These are phyloP conservation scores for Xerocomellus intermedius DNA, from an alignment of 768 basidiomycete genomes.

Conservation along the genomic window DNA sequence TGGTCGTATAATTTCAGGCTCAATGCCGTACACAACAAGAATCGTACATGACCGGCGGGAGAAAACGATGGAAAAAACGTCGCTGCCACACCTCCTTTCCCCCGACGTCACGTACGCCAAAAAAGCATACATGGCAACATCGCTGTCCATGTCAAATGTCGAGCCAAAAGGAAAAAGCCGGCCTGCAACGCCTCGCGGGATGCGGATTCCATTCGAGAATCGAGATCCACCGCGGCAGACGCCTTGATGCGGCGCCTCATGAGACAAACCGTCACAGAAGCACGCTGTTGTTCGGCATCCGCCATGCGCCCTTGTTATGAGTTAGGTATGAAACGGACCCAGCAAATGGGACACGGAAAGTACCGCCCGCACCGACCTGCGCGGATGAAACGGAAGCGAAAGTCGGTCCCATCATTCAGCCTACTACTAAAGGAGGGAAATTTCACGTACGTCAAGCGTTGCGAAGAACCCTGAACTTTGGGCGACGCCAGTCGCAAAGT, in stretches of 20 bases:
- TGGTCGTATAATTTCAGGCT: background rate
- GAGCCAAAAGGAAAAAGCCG: constrained; percentile 2
- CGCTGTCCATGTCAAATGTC: too few relatives aligned
- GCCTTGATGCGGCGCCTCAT: constrained; percentile 2
- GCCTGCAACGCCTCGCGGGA: constrained; percentile 1
- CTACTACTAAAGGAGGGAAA: background rate
- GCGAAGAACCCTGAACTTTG: background rate
- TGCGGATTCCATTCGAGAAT: background rate
- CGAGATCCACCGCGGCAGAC: background rate
- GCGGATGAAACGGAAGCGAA: background rate
- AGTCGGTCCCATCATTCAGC: background rate
- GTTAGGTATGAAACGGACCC: constrained; percentile 5
- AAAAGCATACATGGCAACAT: too few relatives aligned
- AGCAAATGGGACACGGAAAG: background rate
- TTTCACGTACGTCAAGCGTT: background rate
- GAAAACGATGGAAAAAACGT: too few relatives aligned
- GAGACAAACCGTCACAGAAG: background rate
- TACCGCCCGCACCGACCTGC: background rate
- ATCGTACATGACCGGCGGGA: too few relatives aligned
- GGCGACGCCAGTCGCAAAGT: background rate
- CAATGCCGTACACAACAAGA: too few relatives aligned
- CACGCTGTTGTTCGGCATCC: too few relatives aligned
- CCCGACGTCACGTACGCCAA: background rate
- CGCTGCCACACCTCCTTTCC: background rate
- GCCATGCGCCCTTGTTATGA: background rate